Base-by-base conservation (phyloP, 192 early-diverging fungal genomes). In the Pilaira anomala region DNA sequence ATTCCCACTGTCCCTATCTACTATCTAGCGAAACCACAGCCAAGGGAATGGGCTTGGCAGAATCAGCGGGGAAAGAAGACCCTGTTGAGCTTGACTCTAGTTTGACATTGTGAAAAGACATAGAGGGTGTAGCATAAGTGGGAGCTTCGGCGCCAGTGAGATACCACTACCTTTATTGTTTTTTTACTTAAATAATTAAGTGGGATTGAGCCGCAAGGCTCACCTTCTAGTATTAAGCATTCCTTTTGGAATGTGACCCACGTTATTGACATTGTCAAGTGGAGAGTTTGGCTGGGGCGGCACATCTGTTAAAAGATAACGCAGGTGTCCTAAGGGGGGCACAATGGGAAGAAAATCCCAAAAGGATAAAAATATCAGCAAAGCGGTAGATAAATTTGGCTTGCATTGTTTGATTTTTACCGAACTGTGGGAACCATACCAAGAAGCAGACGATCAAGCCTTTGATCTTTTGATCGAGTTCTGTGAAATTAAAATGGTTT, bases 341-440 rank as follows among this genome's bases (percentile, higher is more conserved):
- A 86, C 84, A 86, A 68, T 65, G 80, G 84, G 85, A 86, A 86
- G 81, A 83, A 83, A 86, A 85, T 86, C 85, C 85, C 79, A 84
- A 86, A 86, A 86, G 83, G 84, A 79, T 82, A 86, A 86, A 86
- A 83, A n/a, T n/a, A n/a, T n/a, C n/a, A n/a, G n/a, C n/a, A n/a
- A n/a, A n/a, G n/a, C n/a, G n/a, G n/a, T n/a, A n/a, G n/a, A n/a
- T n/a, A n/a, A n/a, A n/a, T n/a, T n/a, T n/a, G n/a, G n/a, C n/a
- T n/a, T n/a, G n/a, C n/a, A n/a, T n/a, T n/a, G n/a, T n/a, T n/a
- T n/a, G n/a, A n/a, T n/a, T n/a, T n/a, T n/a, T n/a, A n/a, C n/a
- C n/a, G n/a, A n/a, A n/a, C n/a, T n/a, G n/a, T n/a, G n/a, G n/a
- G n/a, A n/a, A n/a, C n/a, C n/a, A n/a, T n/a, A n/a, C n/a, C n/a